Evolutionary conservation across 169 alveolate species (phyloP).

Genomic region (Plasmodium yoelii): DNA sequence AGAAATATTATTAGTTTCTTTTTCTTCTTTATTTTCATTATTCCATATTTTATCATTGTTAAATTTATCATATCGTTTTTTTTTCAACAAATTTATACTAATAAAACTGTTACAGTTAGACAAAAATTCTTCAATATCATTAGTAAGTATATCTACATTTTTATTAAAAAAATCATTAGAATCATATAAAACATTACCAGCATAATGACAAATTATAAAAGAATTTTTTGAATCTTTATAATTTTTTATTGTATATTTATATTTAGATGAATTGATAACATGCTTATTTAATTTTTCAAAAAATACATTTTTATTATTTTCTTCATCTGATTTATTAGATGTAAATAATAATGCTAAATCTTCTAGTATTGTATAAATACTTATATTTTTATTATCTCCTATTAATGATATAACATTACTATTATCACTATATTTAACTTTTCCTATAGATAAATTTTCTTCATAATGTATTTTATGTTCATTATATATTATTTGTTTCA

Average conservation of each 20-base stretch:
- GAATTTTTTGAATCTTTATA: conserved; percentile 74
- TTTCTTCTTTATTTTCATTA: background rate
- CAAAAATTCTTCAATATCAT: conserved; percentile 76
- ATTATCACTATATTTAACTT: conserved; percentile 81
- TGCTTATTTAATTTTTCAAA: conserved; percentile 55
- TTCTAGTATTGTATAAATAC: conserved; percentile 64
- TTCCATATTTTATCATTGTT: background rate
- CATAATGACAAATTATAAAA: conserved; percentile 80
- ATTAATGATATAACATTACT: conserved; percentile 80
- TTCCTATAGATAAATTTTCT: conserved; percentile 59
- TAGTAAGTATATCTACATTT: conserved; percentile 79
- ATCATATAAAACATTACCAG: conserved; percentile 81
- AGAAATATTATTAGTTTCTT: background rate
- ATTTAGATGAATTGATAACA: conserved; percentile 47
- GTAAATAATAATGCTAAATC: conserved; percentile 45
- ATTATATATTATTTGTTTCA: conserved; percentile 87
- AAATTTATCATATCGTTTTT: background rate
- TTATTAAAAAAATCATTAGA: conserved; percentile 78
- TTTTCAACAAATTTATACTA: conserved; percentile 47
- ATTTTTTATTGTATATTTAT: conserved; percentile 35
- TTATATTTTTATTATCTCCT: conserved; percentile 74
- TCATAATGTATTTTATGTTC: conserved; percentile 86
- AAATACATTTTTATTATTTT: conserved; percentile 50
- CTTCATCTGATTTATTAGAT: conserved; percentile 60
- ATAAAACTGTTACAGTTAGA: conserved; percentile 51